Conservation (phyloP, 2,329 filamentous ascomycete genomes). For the Calonectria hongkongensis region DNA sequence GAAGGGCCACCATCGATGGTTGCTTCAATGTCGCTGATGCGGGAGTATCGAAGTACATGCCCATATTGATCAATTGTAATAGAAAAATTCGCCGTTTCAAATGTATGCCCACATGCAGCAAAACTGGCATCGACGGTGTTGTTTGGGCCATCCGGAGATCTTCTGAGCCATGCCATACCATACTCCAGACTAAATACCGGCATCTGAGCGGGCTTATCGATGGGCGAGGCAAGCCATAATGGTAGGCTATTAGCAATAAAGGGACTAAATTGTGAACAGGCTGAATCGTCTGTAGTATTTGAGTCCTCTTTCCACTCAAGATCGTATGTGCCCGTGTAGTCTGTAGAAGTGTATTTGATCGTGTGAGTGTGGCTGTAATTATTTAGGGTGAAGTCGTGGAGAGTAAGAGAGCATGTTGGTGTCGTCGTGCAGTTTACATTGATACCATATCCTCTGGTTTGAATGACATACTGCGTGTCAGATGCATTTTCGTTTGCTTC, state of each 20-base stretch:
- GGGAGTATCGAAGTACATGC: neutral
- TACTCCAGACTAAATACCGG: neutral
- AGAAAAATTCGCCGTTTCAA: conserved; percentile 23
- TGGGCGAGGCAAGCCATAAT: neutral
- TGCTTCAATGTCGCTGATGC: neutral
- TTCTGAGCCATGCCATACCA: neutral
- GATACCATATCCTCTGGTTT: conserved; percentile 3
- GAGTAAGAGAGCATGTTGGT: neutral
- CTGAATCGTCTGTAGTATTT: neutral
- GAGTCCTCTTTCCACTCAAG: neutral
- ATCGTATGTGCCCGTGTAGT: neutral
- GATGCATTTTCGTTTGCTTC: too few relatives aligned
- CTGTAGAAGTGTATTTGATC: neutral
- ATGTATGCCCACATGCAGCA: neutral
- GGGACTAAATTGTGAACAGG: neutral
- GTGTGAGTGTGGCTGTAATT: neutral
- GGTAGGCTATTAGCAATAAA: neutral
- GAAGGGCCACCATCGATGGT: too few relatives aligned
- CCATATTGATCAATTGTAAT: conserved; percentile 7
- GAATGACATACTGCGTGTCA: neutral
- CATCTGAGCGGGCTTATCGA: neutral
- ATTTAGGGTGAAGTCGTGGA: neutral
- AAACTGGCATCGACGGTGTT: neutral
- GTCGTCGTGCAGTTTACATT: neutral
- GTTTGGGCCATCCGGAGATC: neutral